Evolutionary conservation across 805 yeast species (phyloP), one percentile per base, ranked within the genome.

Genomic region (Pichia gijzeniarum): DNA sequence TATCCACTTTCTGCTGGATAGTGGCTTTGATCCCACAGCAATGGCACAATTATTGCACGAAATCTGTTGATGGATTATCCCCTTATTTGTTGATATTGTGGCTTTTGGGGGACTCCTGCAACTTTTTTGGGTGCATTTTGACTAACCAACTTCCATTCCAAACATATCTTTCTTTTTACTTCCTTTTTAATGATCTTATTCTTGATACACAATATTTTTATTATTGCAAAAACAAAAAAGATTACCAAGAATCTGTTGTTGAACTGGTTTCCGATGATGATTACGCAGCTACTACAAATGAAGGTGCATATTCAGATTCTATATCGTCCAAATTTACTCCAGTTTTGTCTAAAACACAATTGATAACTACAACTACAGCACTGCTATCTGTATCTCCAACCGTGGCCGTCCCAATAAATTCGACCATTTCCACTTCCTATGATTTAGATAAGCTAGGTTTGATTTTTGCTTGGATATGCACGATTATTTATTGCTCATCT

Each of bases 111-210:
- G 71, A 67, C 40, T 43, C 61, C 17, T 52, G 55, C 10, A 59
- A 61, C 34, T 62, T 82, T 25, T 38, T 74, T 0, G 97, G 96
- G 0, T 87, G 95, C 49, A 48, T 85, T 0, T 59, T 88, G 39
- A 88, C 96, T 0, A 60, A 76, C 6, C 96, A 90, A 49, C 68
- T 88, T 39, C 79, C 82, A n/a, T 90, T 89, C 63, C 97, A 89
- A 60, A 74, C 79, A 10, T 66, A 80, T 19, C 67, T 89, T 16
- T 86, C 95, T 0, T 48, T 74, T 2, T 90, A 90, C 63, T 89
- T 85, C 59, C 68, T 91, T 41, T 63, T 72, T 47, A 84, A 85
- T 50, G 97, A 90, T 63, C 44, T 74, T 20, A 67, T 86, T 10
- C 68, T 90, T 25, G 71, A 80, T 40, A 70, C 74, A 4, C 97